These are phyloP conservation scores for Metschnikowia lochheadii DNA, from an alignment of 805 yeast genomes.

Conservation along the genomic window DNA sequence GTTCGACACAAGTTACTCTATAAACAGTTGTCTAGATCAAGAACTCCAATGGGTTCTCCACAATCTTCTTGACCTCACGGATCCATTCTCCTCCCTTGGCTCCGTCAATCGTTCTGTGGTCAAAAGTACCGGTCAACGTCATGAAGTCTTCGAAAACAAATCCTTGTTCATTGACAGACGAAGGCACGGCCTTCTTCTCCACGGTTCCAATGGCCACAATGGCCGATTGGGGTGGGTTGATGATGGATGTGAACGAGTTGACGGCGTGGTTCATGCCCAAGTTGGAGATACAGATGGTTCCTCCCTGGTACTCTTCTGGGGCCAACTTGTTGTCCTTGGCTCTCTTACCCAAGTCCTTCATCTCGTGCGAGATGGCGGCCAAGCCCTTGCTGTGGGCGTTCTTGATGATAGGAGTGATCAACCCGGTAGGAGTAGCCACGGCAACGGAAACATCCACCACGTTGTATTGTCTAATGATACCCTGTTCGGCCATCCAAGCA, in stretches of 20 bases:
- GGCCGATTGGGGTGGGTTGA: conserved; percentile 96
- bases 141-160: conserved; percentile 88
- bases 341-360: conserved; percentile 92
- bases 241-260: conserved; percentile 86
- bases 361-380: conserved; percentile 70
- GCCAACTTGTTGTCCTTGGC: conserved; percentile 89
- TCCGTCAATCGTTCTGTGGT: conserved; percentile 97
- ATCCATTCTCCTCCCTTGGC: conserved; percentile 97
- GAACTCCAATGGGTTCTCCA: conserved; percentile 95
- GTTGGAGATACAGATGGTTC: conserved; percentile 97
- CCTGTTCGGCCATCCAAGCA: conserved; percentile 85
- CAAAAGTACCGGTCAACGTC: conserved; percentile 93
- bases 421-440: conserved; percentile 96
- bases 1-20: background rate
- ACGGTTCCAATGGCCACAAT: conserved; percentile 93
- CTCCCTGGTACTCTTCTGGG: conserved; percentile 99
- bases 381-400: conserved; percentile 87
- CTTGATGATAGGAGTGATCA: conserved; percentile 92
- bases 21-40: conserved; percentile 39
- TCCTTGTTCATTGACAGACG: conserved; percentile 85
- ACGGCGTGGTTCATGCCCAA: conserved; percentile 98
- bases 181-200: conserved; percentile 89
- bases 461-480: conserved; percentile 85
- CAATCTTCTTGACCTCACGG: conserved; percentile 81
- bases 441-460: conserved; percentile 97